Evolutionary conservation across 768 basidiomycete genomes (phyloP).

Genomic region (Psilocybe cyanescens): DNA sequence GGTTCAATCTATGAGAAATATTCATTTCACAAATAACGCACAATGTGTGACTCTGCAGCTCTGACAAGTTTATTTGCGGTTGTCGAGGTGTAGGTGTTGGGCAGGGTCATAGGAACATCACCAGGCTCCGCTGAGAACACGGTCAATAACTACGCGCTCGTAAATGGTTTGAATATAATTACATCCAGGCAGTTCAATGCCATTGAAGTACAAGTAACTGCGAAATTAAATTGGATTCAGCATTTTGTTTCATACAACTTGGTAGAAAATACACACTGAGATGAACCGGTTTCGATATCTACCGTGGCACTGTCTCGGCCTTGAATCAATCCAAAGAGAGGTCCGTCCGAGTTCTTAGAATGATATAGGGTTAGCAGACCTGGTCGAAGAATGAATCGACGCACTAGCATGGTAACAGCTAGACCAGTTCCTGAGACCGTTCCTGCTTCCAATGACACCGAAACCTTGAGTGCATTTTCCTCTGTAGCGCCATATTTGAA

Average conservation of each 20-base stretch:
- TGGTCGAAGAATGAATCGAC: background rate
- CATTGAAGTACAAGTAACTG: slow-evolving; percentile 19
- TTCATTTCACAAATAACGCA: background rate
- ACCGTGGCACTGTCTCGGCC: slow-evolving; percentile 19
- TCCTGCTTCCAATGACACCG: background rate
- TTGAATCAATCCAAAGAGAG: slow-evolving; percentile 25
- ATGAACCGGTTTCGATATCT: slow-evolving; percentile 20
- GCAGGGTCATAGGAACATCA: background rate
- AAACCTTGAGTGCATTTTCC: slow-evolving; percentile 3
- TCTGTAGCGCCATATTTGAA: slow-evolving; percentile 7
- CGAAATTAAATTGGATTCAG: background rate
- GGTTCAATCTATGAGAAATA: too few relatives aligned
- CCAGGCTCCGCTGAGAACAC: background rate
- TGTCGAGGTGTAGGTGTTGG: slow-evolving; percentile 3
- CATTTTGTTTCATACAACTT: background rate
- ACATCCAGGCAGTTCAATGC: slow-evolving; percentile 17
- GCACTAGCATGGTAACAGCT: background rate
- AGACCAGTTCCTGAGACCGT: slow-evolving; percentile 2
- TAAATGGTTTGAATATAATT: background rate
- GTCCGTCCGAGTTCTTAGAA: slow-evolving; percentile 21
- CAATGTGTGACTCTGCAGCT: slow-evolving; percentile 6
- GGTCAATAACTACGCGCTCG: background rate
- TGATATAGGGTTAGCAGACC: slow-evolving; percentile 12
- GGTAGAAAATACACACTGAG: slow-evolving; percentile 12
- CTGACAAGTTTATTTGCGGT: background rate